Conservation (phyloP, 2,329 filamentous ascomycete genomes). For the Pseudocercospora fijiensis region DNA sequence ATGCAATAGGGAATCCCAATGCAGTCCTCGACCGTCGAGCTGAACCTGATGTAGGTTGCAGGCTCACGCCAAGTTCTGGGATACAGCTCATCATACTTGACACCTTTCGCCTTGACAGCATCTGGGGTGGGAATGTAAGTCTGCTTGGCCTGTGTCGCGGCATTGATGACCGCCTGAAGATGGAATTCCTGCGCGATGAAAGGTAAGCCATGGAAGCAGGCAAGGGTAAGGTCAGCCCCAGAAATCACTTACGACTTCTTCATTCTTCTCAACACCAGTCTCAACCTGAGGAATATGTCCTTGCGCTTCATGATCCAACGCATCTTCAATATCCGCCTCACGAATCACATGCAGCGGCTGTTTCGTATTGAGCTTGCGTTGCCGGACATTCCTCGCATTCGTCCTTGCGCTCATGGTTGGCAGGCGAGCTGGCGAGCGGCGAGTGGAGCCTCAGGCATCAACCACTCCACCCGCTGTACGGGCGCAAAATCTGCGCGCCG, state of each 20-base stretch:
- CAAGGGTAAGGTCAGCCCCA: constrained; percentile 14
- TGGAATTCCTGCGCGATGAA: constrained; percentile 73
- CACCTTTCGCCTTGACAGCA: constrained; percentile 56
- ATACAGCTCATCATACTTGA: constrained; percentile 90
- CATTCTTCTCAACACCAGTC: constrained; percentile 93
- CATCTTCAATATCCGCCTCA: constrained; percentile 83
- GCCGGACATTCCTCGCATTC: constrained; percentile 56
- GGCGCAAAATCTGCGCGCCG: not conserved
- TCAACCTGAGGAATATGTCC: constrained; percentile 81
- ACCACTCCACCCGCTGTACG: not conserved
- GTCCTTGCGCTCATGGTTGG: constrained; percentile 32
- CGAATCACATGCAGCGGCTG: constrained; percentile 81
- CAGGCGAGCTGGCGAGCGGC: too few relatives aligned
- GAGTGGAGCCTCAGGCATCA: constrained; percentile 7
- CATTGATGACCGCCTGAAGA: constrained; percentile 79
- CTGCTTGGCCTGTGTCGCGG: constrained; percentile 58
- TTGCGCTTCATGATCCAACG: constrained; percentile 78
- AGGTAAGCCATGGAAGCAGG: constrained; percentile 25
- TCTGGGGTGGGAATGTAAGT: constrained; percentile 68
- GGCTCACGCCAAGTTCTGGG: constrained; percentile 76
- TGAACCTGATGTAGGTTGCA: constrained; percentile 93
- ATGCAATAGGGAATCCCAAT: constrained; percentile 90
- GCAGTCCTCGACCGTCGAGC: constrained; percentile 95
- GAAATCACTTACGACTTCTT: constrained; percentile 78
- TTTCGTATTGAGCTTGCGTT: constrained; percentile 91